phyloP scores from a whole-genome alignment of 228 moss, liverwort and hornwort genomes.

The Sphagnum fallax region DNA sequence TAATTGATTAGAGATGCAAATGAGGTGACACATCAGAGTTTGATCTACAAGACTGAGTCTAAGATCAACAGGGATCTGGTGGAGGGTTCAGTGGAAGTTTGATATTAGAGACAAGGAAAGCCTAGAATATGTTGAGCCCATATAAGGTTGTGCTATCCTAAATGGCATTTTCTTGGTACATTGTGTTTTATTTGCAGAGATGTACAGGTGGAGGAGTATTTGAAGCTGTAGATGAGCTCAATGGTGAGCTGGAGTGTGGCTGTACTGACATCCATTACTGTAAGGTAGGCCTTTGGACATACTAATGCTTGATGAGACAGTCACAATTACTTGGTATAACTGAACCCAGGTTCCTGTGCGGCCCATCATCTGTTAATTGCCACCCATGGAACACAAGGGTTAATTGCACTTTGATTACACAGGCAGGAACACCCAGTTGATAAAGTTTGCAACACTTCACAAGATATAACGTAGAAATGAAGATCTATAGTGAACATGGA shows the following conservation, averaged over 20 bases:
- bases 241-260: conserved; percentile 71
- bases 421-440: too few species aligned
- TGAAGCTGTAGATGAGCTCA: conserved; percentile 62
- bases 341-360: too few species aligned
- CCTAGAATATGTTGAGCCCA: neutral
- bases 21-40: neutral
- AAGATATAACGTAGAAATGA: too few species aligned
- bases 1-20: neutral
- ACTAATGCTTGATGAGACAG: too few species aligned
- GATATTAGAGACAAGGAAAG: neutral
- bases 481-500: too few species aligned
- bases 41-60: neutral
- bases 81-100: neutral
- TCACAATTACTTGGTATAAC: too few species aligned
- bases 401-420: too few species aligned
- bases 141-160: neutral
- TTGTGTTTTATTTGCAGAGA: conserved; percentile 37
- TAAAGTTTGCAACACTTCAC: too few species aligned
- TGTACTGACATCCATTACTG: conserved; percentile 67
- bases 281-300: conserved; percentile 20
- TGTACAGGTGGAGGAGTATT: conserved; percentile 78
- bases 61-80: neutral
- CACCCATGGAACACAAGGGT: too few species aligned
- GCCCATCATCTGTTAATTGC: too few species aligned
- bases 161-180: too few species aligned